These are phyloP conservation scores for Phaeosphaeria sp. DNA, from an alignment of 2,329 filamentous ascomycete species.

Conservation along the genomic window DNA sequence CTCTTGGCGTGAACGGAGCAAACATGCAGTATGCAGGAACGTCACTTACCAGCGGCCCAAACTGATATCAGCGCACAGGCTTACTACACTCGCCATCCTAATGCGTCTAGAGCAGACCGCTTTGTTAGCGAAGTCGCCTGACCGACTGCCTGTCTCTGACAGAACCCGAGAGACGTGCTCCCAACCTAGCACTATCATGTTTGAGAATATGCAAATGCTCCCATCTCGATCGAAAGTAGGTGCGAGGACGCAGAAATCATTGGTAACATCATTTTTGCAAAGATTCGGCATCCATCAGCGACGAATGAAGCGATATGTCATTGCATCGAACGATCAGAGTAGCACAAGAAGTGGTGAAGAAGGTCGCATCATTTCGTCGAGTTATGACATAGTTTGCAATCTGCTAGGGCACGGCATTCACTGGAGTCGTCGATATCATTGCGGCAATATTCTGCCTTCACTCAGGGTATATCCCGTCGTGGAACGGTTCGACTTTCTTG, in stretches of 20 bases:
- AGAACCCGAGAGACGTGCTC: neutral
- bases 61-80: neutral
- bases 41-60: neutral
- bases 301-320: neutral
- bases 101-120: neutral
- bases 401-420: slow-evolving; percentile 5
- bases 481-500: neutral
- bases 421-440: slow-evolving; percentile 3
- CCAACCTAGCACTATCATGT: neutral
- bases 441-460: slow-evolving; percentile 11
- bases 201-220: neutral
- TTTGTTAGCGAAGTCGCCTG: neutral
- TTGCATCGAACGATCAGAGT: too few relatives aligned
- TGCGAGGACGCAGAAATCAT: neutral
- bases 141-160: neutral
- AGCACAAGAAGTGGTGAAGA: neutral
- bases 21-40: slow-evolving; percentile 12
- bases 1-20: slow-evolving; percentile 8
- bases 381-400: neutral
- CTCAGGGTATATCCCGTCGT: slow-evolving; percentile 16
- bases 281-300: neutral
- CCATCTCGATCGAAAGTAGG: neutral
- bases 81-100: slow-evolving; percentile 2
- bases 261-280: neutral
- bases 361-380: neutral